Percentiles rank a stretch among this genome's conserved stretches.
Conservation (phyloP, 768 basidiomycete species). For the Agaricus subrufescens region DNA sequence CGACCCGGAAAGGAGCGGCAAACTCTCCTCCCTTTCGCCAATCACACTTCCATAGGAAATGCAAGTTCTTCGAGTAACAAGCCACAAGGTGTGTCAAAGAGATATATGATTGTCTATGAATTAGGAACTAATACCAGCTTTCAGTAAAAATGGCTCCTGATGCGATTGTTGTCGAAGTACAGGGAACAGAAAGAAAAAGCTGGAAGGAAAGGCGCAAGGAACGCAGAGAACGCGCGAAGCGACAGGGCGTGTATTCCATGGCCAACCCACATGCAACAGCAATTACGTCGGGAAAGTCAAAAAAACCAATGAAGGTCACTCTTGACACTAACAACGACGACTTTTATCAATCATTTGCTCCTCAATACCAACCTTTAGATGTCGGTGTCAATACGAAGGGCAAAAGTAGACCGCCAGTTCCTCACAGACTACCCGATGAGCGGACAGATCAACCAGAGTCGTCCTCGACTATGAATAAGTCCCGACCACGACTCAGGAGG, state of each 20-base stretch:
- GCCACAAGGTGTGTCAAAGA: not conserved
- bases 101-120: not conserved
- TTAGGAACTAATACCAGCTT: not conserved
- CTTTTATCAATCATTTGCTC: slow-evolving; percentile 7
- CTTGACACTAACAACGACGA: slow-evolving; percentile 2
- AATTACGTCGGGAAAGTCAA: slow-evolving; percentile 2
- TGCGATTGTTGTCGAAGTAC: slow-evolving; percentile 3
- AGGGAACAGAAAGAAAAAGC: slow-evolving; percentile 1
- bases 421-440: not conserved
- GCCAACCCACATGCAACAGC: slow-evolving; percentile 5
- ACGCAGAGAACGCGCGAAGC: slow-evolving; percentile 1
- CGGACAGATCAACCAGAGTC: not conserved
- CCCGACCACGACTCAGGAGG: slow-evolving; percentile 2
- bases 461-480: not conserved
- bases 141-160: slow-evolving; percentile 1
- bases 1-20: slow-evolving; percentile 31
- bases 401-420: not conserved
- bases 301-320: slow-evolving; percentile 5
- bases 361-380: not conserved
- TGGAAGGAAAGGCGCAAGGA: slow-evolving; percentile 8
- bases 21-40: slow-evolving; percentile 31
- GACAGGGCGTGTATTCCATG: slow-evolving; percentile 8
- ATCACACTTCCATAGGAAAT: slow-evolving; percentile 7
- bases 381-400: not conserved
- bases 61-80: not conserved